These are phyloP conservation scores for Tephrocybe sp. DNA, from an alignment of 768 basidiomycete species.

Conservation along the genomic window DNA sequence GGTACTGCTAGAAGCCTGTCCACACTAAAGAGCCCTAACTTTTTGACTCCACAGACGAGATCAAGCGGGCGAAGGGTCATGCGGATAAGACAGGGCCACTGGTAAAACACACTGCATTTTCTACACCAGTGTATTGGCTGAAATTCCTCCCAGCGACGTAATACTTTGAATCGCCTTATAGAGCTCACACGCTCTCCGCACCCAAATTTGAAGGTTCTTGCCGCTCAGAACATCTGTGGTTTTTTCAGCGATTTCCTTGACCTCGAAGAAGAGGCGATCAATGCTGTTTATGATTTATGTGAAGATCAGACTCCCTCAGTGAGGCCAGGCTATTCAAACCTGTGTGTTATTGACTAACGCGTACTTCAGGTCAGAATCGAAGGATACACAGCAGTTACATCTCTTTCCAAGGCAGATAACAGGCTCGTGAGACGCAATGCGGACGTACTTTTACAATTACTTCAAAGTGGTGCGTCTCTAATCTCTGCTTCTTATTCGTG, in stretches of 20 bases:
- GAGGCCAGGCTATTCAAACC: conserved; percentile 16
- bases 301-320: conserved; percentile 63
- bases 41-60: conserved; percentile 23
- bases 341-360: conserved; percentile 2
- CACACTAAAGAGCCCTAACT: neutral
- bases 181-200: conserved; percentile 47
- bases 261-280: conserved; percentile 71
- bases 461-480: conserved; percentile 62
- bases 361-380: conserved; percentile 58
- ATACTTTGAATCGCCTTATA: conserved; percentile 52
- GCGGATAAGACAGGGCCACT: conserved; percentile 33
- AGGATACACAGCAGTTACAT: conserved; percentile 61
- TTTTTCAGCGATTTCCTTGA: conserved; percentile 70
- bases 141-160: conserved; percentile 39
- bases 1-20: conserved; percentile 15
- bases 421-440: conserved; percentile 70
- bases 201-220: conserved; percentile 49
- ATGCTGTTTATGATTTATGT: conserved; percentile 76
- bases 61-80: conserved; percentile 42
- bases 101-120: conserved; percentile 26
- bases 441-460: conserved; percentile 71
- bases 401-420: conserved; percentile 39
- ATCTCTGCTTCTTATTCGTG: neutral
- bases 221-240: conserved; percentile 51
- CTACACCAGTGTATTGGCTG: neutral